These are phyloP conservation scores for Fusarium sp. DNA, from an alignment of 2,329 filamentous ascomycete genomes.

Conservation along the genomic window DNA sequence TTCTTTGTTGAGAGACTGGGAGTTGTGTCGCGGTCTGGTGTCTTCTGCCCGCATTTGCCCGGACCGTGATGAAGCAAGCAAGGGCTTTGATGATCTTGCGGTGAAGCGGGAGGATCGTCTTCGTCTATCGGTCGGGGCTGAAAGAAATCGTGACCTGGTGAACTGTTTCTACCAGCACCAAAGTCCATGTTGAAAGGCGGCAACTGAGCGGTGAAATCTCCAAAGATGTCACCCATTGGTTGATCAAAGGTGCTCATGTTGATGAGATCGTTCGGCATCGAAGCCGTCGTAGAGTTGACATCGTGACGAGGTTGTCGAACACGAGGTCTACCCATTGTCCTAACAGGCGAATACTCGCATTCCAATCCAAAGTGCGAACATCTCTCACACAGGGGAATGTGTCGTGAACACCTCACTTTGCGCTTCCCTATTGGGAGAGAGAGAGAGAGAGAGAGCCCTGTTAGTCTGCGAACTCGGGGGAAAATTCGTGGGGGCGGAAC, in stretches of 20 bases:
- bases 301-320: background rate
- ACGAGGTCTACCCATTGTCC: conserved; percentile 12
- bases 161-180: background rate
- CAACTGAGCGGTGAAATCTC: background rate
- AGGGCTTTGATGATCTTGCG: background rate
- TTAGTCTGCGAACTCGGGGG: background rate
- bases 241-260: background rate
- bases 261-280: background rate
- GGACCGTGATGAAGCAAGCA: background rate
- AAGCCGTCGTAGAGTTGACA: background rate
- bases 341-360: conserved; percentile 29
- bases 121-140: background rate
- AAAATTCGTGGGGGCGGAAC: background rate
- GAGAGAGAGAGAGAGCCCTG: background rate
- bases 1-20: background rate
- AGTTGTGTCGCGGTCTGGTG: background rate
- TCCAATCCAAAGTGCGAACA: conserved; percentile 30
- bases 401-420: conserved; percentile 26
- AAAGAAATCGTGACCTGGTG: background rate
- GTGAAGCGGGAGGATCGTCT: background rate
- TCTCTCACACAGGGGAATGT: conserved; percentile 28
- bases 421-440: conserved; percentile 19
- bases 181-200: conserved; percentile 1
- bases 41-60: background rate
- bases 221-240: background rate